phyloP scores from a whole-genome alignment of 2,329 filamentous ascomycete genomes.

The Penicillium fuscoglaucum region DNA sequence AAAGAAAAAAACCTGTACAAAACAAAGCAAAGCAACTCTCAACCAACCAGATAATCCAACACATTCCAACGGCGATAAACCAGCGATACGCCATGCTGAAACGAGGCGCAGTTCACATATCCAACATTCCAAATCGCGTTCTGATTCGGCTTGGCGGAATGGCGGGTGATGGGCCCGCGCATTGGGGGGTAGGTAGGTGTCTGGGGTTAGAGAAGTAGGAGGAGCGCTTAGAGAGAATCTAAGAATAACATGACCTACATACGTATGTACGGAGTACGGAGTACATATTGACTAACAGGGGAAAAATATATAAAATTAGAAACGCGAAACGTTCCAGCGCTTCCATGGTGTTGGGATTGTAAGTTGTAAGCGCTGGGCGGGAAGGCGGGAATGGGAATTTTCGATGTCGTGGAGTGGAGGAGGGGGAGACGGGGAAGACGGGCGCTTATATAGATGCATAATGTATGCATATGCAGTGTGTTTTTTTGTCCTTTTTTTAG shows the following conservation, averaged over 20 bases:
- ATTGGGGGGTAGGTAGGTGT: background rate
- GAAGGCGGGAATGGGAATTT: background rate
- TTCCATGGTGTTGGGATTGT: conserved; percentile 6
- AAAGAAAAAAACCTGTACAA: no score
- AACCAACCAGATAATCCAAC: background rate
- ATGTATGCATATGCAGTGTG: conserved; percentile 4
- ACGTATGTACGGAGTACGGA: no score
- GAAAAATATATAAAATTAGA: background rate
- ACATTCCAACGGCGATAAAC: background rate
- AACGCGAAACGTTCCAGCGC: background rate
- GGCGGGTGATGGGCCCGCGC: background rate
- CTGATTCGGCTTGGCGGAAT: background rate
- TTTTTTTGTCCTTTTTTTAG: conserved; percentile 17
- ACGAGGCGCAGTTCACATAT: background rate
- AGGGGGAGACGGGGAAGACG: background rate
- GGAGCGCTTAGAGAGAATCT: background rate
- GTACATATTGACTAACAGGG: no score
- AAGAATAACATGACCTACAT: conserved; percentile 1
- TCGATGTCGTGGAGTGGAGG: background rate
- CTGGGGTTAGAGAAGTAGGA: background rate
- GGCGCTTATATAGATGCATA: conserved; percentile 25
- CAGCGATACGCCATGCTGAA: background rate
- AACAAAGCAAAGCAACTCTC: background rate
- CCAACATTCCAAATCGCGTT: background rate
- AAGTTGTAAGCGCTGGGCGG: conserved; percentile 22